Evolutionary conservation across 1,284 basidiomycete genomes (phyloP), one percentile per base, ranked within the genome.

Genomic region (Bondarzewia mesenterica): DNA sequence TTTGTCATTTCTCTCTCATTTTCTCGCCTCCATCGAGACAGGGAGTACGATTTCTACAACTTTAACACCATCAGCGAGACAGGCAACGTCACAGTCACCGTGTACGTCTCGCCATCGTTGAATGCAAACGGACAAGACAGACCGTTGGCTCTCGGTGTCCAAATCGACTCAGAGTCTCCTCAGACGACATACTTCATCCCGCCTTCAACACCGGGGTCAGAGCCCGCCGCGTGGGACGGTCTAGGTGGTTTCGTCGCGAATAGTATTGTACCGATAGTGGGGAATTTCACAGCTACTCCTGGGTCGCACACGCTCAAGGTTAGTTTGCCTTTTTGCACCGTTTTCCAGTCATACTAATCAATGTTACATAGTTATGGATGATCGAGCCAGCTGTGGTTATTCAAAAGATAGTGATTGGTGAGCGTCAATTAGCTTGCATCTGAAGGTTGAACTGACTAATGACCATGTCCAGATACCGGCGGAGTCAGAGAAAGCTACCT

Each of bases 31-130:
- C 32, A 23, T 22, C 26, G 21, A 12, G 10, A 40, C 48, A 78
- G 75, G 22, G 74, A 78, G 62, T 85, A 85, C 60, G 80, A 84
- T 60, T 85, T 86, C 61, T 79, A 68, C 63, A 77, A 70, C 41
- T 80, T 81, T 66, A 73, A 77, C 60, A 69, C 66, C 10, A 58
- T 61, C 21, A 63, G 62, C 21, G 73, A 74, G 14, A 60, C 57
- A 36, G 63, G 75, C 18, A 77, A 71, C 35, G 59, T 71, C 29
- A 63, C 63, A n/a, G 67, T 78, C 18, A 78, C 70, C 4, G 66
- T 75, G 6, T 67, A 70, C 46, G 68, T 83, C n/a, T 75, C 80
- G 0, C 81, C 82, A 0, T 74, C 78, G 0, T 64, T 81, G 47
- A 86, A 86, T 57, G 71, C 73, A 14, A 65, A 77, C 42, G 77